Conservation (phyloP, 805 yeast species). For the Vanderwaltozyma tropicalis region DNA sequence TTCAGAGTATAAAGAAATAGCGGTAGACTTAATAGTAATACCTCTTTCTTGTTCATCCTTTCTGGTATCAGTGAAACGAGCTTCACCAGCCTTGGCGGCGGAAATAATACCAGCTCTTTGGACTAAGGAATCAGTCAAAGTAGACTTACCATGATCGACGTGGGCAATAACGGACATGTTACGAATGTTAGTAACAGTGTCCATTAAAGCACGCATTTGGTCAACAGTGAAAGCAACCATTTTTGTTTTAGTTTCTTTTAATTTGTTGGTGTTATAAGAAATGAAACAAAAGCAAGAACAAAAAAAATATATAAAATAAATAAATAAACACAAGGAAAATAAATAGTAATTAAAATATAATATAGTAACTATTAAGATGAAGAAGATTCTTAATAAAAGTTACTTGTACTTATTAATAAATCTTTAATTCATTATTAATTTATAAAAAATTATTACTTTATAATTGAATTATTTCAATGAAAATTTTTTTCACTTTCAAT, state of each 20-base stretch:
- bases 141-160: conserved; percentile 99
- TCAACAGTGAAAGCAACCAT: conserved; percentile 47
- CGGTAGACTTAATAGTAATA: conserved; percentile 97
- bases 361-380: no score
- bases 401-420: no score
- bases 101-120: conserved; percentile 99
- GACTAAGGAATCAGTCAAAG: conserved; percentile 96
- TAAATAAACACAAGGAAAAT: background rate
- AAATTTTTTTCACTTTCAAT: no score
- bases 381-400: no score
- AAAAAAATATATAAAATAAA: background rate
- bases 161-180: conserved; percentile 99
- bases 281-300: background rate
- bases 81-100: conserved; percentile 99
- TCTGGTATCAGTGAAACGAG: conserved; percentile 99
- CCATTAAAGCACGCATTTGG: conserved; percentile 98
- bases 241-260: conserved; percentile 4
- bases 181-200: conserved; percentile 98
- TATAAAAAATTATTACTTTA: no score
- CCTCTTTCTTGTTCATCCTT: conserved; percentile 99
- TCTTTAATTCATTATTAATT: no score
- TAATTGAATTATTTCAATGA: no score
- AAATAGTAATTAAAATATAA: no score
- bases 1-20: conserved; percentile 89
- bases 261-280: background rate